Evolutionary conservation across 1,139 yeast species (phyloP), one percentile per base, ranked within the genome.

Genomic region (Kurtzmaniella quercitrusa): DNA sequence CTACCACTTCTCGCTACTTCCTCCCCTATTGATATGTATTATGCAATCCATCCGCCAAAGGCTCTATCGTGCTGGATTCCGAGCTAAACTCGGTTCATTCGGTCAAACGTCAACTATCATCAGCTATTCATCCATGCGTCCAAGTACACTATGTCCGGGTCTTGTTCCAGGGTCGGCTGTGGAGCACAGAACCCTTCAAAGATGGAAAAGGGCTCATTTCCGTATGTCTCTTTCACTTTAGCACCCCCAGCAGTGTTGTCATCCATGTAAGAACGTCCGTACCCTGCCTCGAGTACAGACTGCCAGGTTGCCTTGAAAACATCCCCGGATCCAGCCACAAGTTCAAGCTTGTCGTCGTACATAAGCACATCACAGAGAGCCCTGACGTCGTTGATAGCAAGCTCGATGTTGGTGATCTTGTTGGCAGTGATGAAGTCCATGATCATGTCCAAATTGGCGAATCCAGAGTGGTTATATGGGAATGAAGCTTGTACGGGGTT

Each of bases 341-440:
- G 68, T 58, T 90, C 98, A 44, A 93, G 62, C 60, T 85, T 86
- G 57, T 89, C 96, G 55, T 93, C 98, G 62, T 75, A 89, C 1
- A 86, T 82, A 40, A 93, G 69, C 15, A 93, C 97, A 51, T 90
- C 95, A 62, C 98, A 90, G 21, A 93, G 70, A 0, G 94, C 73
- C 45, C 91, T 73, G 45, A 94, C 82, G 59, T 93, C 96, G 38
- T 79, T 73, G 27, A 79, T 69, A 2, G 81, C 82, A 52, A 93
- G 73, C 44, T 90, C 96, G 21, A 90, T 91, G 41, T 85, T 81
- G 25, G 96, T 85, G 47, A 93, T 84, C 44, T 87, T 85, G 41
- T 87, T 79, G 23, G 75, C 68, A n/a, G 75, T 70, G 34, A 94
- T 88, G 61, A 89, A 93, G 29, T 80, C 82, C 63, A 83, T 78